A percentile compares a stretch with the other conserved stretches of the same genome.
Evolutionary conservation across 805 yeast genomes (phyloP).

Genomic region (Wickerhamiella allomyrinae): DNA sequence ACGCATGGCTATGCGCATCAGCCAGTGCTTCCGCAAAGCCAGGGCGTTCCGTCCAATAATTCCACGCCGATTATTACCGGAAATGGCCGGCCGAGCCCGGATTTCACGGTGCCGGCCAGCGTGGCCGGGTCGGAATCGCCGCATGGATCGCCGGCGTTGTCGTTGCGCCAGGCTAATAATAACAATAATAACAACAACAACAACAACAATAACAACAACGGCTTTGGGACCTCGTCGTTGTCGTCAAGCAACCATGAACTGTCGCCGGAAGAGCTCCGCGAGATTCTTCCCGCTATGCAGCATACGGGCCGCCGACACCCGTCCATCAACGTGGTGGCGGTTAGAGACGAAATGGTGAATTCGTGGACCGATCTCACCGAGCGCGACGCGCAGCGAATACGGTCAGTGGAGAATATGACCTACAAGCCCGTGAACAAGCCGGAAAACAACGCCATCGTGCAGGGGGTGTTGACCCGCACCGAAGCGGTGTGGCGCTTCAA

Average conservation of each 20-base stretch:
- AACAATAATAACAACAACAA: background rate
- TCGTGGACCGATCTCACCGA: conserved; percentile 17
- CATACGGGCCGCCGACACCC: background rate
- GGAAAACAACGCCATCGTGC: conserved; percentile 30
- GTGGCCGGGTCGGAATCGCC: background rate
- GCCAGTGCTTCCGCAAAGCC: no score
- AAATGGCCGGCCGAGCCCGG: background rate
- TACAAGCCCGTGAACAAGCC: conserved; percentile 12
- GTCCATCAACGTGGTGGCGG: conserved; percentile 4
- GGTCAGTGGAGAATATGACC: conserved; percentile 24
- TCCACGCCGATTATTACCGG: no score
- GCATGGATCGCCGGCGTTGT: background rate
- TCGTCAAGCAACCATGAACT: background rate
- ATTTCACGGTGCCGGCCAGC: background rate
- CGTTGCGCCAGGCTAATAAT: background rate
- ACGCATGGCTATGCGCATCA: no score
- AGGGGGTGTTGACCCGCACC: conserved; percentile 41
- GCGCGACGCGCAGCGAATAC: conserved; percentile 41
- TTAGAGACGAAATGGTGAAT: conserved; percentile 15
- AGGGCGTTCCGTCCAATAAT: no score
- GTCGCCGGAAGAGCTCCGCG: background rate
- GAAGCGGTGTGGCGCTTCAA: conserved; percentile 46
- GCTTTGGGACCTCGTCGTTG: background rate
- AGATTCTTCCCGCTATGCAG: background rate
- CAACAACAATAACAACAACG: background rate